Conservation (phyloP, 2,329 filamentous ascomycete species). For the Ophiostoma populinum region DNA sequence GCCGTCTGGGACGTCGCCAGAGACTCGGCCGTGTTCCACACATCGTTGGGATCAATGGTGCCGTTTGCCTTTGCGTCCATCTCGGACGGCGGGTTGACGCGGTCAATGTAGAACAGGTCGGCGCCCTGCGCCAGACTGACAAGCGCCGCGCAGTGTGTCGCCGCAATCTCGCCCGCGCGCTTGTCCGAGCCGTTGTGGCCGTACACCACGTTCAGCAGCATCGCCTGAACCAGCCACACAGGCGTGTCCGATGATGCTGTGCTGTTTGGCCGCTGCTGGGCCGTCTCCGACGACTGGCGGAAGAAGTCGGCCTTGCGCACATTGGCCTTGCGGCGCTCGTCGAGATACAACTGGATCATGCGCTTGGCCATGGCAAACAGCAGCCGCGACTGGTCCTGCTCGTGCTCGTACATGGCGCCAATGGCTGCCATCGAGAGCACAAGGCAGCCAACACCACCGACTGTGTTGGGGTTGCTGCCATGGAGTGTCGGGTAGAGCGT, state of each 20-base stretch:
- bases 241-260: constrained; percentile 60
- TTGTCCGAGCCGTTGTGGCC: constrained; percentile 91
- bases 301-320: constrained; percentile 47
- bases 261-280: constrained; percentile 15
- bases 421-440: constrained; percentile 76
- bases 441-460: constrained; percentile 71
- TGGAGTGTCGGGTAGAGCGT: constrained; percentile 45
- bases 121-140: constrained; percentile 83
- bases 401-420: constrained; percentile 61
- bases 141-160: constrained; percentile 76
- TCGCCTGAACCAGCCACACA: constrained; percentile 89
- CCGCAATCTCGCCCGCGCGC: constrained; percentile 76
- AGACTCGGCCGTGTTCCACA: constrained; percentile 21
- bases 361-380: constrained; percentile 88
- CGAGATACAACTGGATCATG: constrained; percentile 84
- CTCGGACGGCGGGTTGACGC: constrained; percentile 23
- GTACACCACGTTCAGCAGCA: constrained; percentile 91
- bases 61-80: constrained; percentile 38
- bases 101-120: constrained; percentile 41
- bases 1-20: constrained; percentile 18
- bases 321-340: constrained; percentile 76
- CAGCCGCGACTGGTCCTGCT: constrained; percentile 61
- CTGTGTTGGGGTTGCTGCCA: constrained; percentile 21
- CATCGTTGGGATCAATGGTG: constrained; percentile 25
- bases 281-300: constrained; percentile 24